phyloP scores from a whole-genome alignment of 306 rosid species.

The Citrullus colocynthis region DNA sequence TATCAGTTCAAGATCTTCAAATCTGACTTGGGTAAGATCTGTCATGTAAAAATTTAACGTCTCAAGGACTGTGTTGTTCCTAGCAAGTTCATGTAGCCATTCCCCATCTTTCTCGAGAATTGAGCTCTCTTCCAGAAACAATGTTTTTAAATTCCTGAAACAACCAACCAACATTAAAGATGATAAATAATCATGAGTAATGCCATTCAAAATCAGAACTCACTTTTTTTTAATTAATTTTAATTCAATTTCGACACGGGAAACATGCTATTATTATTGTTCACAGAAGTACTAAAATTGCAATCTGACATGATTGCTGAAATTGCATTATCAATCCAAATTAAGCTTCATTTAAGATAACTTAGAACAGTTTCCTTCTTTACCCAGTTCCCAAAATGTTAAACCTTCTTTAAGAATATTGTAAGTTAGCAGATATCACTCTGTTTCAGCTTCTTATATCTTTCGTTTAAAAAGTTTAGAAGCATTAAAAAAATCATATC shows the following conservation, averaged over 20 bases:
- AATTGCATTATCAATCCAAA: not conserved
- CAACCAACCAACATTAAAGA: not conserved
- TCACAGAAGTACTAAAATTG: not conserved
- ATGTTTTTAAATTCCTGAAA: conserved; percentile 54
- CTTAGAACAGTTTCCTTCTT: not conserved
- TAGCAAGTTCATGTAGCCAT: conserved; percentile 84
- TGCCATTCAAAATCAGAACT: not conserved
- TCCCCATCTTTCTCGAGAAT: conserved; percentile 55
- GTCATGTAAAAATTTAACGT: conserved; percentile 80
- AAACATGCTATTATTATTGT: not conserved
- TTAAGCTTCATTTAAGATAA: not conserved
- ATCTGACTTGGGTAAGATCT: conserved; percentile 34
- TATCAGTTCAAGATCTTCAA: conserved; percentile 73
- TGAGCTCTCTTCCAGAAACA: conserved; percentile 77
- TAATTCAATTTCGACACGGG: not conserved
- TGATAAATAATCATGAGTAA: not conserved
- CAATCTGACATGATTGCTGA: not conserved
- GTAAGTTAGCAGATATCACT: not conserved
- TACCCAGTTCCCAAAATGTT: not conserved
- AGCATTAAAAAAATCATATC: not conserved
- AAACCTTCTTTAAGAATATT: not conserved
- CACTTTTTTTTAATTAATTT: not conserved
- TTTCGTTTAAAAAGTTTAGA: not conserved
- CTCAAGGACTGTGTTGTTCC: conserved; percentile 73
- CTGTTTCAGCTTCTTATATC: not conserved